Conservation (phyloP, 2,329 filamentous ascomycete species). For the Nemania serpens region DNA sequence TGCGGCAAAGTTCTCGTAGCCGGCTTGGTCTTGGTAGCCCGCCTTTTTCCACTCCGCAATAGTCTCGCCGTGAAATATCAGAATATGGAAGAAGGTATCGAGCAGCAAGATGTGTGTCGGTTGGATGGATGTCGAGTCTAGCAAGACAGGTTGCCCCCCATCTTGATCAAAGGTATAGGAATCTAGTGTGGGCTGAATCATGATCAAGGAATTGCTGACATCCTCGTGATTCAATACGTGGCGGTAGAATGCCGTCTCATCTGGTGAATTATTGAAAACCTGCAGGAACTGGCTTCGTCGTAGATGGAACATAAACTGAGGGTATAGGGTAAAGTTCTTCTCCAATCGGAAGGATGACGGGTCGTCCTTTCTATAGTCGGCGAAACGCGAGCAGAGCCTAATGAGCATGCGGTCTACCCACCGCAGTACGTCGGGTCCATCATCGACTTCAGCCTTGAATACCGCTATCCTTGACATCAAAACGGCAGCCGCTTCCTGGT, state of each 20-base stretch:
- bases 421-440: constrained; percentile 94
- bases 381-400: constrained; percentile 91
- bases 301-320: constrained; percentile 99
- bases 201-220: constrained; percentile 93
- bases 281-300: constrained; percentile 96
- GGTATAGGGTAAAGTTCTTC: constrained; percentile 98
- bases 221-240: constrained; percentile 98
- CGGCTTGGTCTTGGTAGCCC: constrained; percentile 96
- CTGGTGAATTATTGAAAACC: constrained; percentile 98
- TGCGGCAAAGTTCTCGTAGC: constrained; percentile 92
- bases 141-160: constrained; percentile 86
- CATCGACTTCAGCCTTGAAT: constrained; percentile 97
- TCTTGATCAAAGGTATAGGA: constrained; percentile 98
- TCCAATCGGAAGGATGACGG: constrained; percentile 95
- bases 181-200: constrained; percentile 98
- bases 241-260: constrained; percentile 98
- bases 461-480: constrained; percentile 99
- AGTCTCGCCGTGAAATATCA: constrained; percentile 98
- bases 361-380: constrained; percentile 97
- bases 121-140: constrained; percentile 96
- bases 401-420: constrained; percentile 99
- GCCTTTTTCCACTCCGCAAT: constrained; percentile 98
- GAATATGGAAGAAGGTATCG: constrained; percentile 98
- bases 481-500: constrained; percentile 96
- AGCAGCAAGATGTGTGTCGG: constrained; percentile 90